These are phyloP conservation scores for Xylariaceae sp. DNA, from an alignment of 2,329 filamentous ascomycete genomes.

Conservation along the genomic window DNA sequence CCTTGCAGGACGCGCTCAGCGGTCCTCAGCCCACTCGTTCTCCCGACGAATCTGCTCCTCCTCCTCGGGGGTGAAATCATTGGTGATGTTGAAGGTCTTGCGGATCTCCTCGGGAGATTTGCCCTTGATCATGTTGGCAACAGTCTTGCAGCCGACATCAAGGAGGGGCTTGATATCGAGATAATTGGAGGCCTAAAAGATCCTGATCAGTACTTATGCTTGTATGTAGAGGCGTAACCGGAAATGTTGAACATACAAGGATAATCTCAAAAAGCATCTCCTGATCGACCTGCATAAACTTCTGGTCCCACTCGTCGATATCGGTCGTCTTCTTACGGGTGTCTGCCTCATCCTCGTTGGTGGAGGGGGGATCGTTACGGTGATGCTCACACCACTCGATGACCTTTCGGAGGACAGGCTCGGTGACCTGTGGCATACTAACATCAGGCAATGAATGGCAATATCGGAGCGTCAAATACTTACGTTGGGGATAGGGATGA, in stretches of 20 bases:
- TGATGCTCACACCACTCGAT: conserved; percentile 98
- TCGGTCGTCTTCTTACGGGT: conserved; percentile 97
- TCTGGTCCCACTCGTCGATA: conserved; percentile 99
- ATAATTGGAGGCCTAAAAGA: conserved; percentile 82
- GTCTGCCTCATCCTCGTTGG: conserved; percentile 85
- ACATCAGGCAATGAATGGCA: too few species aligned
- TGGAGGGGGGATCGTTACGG: conserved; percentile 77
- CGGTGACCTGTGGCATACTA: conserved; percentile 69
- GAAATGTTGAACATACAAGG: conserved; percentile 57
- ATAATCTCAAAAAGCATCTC: conserved; percentile 99
- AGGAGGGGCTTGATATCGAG: conserved; percentile 98
- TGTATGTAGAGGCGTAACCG: neutral
- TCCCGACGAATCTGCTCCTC: conserved; percentile 94
- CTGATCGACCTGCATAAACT: conserved; percentile 99
- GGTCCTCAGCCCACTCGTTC: conserved; percentile 89
- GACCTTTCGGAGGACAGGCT: conserved; percentile 90
- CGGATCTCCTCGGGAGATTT: conserved; percentile 99
- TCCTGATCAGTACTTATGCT: conserved; percentile 18
- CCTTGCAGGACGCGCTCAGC: conserved; percentile 39
- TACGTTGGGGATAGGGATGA: conserved; percentile 23
- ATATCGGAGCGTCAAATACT: too few species aligned
- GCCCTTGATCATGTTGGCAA: conserved; percentile 99
- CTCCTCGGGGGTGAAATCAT: conserved; percentile 98
- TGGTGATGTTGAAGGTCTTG: conserved; percentile 99
- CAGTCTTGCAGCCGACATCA: conserved; percentile 98